Evolutionary conservation across 2,329 filamentous ascomycete species (phyloP), one percentile per base, ranked within the genome.

Genomic region (Clonostachys sp.): DNA sequence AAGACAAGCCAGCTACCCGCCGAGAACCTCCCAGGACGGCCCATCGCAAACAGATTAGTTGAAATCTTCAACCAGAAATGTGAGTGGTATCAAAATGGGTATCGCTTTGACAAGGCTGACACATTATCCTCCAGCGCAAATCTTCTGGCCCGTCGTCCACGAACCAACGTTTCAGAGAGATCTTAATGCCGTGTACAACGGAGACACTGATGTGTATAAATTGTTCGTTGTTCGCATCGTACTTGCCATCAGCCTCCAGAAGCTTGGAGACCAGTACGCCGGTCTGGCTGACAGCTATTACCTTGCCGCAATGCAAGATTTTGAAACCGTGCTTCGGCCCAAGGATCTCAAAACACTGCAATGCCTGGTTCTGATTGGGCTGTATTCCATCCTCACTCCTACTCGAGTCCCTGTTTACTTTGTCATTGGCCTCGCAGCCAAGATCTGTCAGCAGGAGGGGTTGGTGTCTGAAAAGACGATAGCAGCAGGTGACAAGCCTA

Each of bases 281-380:
- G 91, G 91, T 20, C 73, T 97, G 30, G 92, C 94, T 33, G 92
- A 97, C 66, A 91, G 90, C 61, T 97, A 95, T 68, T 97, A 96
- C 60, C 77, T 96, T 18, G 88, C 91, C 20, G 92, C 92, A 6
- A 84, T 97, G 70, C 83, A 86, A 51, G 85, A 85, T 57, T 83
- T 97, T 51, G 89, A 96, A 63, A 82, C 83, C 4, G 84, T 95
- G 12, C 79, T 97, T 47, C 84, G 85, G 46, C 84, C 86, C n/a
- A 96, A 95, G 74, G 89, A 97, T 62, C 68, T 96, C 33, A 89
- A 86, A 58, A 95, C 94, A 0, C 71, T 97, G 14, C 94, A 97
- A 66, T 96, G 92, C 57, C 83, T 96, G 47, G 80, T 87, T 5
- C 71, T 99, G 14, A 87, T 97, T 55, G 90, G 84, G 2, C 89